These are phyloP conservation scores for Cryptosporidium canis DNA, from an alignment of 169 alveolate species.

Conservation along the genomic window DNA sequence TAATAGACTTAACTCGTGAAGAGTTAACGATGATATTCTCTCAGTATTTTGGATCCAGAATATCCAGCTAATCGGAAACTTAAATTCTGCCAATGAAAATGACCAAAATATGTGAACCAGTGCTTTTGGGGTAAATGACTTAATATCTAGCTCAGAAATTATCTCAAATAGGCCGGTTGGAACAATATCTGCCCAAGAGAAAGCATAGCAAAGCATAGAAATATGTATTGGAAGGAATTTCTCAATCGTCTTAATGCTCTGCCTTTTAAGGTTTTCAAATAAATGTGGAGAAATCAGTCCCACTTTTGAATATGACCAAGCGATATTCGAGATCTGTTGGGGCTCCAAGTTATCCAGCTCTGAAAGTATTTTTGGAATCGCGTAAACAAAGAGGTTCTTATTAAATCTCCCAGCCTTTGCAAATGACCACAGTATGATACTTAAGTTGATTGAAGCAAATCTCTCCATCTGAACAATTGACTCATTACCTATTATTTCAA, in stretches of 20 bases:
- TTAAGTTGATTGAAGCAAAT: constrained; percentile 30
- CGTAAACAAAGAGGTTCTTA: constrained; percentile 33
- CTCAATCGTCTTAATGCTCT: constrained; percentile 7
- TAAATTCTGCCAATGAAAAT: constrained; percentile 22
- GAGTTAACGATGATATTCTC: not conserved
- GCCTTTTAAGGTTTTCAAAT: constrained; percentile 36
- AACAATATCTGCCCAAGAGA: constrained; percentile 41
- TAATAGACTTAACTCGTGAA: constrained; percentile 22
- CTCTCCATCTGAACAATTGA: constrained; percentile 29
- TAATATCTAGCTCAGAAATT: constrained; percentile 17
- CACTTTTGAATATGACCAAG: constrained; percentile 64
- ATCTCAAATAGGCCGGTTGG: constrained; percentile 24
- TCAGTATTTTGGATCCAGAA: constrained; percentile 14
- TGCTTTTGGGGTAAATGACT: constrained; percentile 45
- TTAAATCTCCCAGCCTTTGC: constrained; percentile 35
- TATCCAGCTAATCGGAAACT: constrained; percentile 8
- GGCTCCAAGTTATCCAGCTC: constrained; percentile 56
- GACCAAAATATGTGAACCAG: constrained; percentile 58
- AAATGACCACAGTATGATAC: constrained; percentile 50
- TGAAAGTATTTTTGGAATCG: constrained; percentile 50
- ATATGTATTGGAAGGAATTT: constrained; percentile 54
- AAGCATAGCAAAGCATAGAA: constrained; percentile 64
- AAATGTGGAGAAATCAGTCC: constrained; percentile 62
- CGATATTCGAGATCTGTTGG: constrained; percentile 59
- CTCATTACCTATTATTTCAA: constrained; percentile 39